Conservation (phyloP, 2,329 filamentous ascomycete species). For the Talaromyces sp. region DNA sequence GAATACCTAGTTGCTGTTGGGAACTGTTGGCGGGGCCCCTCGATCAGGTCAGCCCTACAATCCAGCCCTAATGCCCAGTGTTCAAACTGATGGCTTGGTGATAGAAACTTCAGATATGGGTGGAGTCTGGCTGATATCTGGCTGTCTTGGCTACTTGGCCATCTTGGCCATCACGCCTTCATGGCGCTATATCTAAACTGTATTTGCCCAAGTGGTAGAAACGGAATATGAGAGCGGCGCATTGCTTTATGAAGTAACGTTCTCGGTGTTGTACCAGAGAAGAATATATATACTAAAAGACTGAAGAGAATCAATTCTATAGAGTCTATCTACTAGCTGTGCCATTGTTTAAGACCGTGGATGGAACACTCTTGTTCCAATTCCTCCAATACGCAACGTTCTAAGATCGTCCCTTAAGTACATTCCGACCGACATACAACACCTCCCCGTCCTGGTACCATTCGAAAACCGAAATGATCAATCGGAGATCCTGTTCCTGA, state of each 20-base stretch:
- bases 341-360: too few relatives aligned
- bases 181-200: too few relatives aligned
- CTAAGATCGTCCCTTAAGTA: too few relatives aligned
- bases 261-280: too few relatives aligned
- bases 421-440: too few relatives aligned
- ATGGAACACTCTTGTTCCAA: not conserved
- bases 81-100: not conserved
- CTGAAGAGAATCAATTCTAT: not conserved
- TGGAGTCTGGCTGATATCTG: not conserved
- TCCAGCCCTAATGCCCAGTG: not conserved
- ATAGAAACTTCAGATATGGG: not conserved
- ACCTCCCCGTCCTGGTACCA: too few relatives aligned
- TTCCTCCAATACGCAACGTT: not conserved
- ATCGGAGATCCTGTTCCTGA: constrained; percentile 51
- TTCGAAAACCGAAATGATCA: not conserved
- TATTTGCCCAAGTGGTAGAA: too few relatives aligned
- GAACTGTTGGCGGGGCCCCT: too few relatives aligned
- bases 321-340: not conserved
- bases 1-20: not conserved
- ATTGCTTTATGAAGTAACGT: too few relatives aligned
- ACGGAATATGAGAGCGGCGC: too few relatives aligned
- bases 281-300: not conserved
- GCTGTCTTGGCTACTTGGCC: not conserved
- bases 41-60: not conserved
- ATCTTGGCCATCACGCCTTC: too few relatives aligned